Evolutionary conservation across 2,329 filamentous ascomycete genomes (phyloP).

Genomic region (Alternaria viburni): DNA sequence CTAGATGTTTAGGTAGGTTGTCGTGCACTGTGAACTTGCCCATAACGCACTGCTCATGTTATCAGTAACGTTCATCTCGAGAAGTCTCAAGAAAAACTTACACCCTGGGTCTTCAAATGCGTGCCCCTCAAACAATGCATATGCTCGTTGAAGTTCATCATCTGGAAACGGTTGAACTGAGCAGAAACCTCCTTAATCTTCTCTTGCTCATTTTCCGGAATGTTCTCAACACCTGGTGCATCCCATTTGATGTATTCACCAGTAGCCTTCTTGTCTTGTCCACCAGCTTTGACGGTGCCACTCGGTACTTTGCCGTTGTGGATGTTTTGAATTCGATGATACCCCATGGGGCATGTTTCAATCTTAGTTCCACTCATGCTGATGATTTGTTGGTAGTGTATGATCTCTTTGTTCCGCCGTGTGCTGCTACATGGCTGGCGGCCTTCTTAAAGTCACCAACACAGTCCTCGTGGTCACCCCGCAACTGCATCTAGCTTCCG

Average conservation of each 20-base stretch:
- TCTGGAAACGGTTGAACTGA: constrained; percentile 55
- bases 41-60: constrained; percentile 46
- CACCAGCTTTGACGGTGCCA: constrained; percentile 31
- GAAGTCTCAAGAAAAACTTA: constrained; percentile 20
- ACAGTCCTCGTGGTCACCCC: background rate
- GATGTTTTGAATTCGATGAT: constrained; percentile 36
- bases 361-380: constrained; percentile 21
- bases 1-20: constrained; percentile 53
- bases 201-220: constrained; percentile 50
- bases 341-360: constrained; percentile 26
- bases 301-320: constrained; percentile 34
- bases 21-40: constrained; percentile 53
- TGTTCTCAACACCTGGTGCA: constrained; percentile 49
- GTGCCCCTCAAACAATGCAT: constrained; percentile 47
- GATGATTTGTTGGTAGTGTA: background rate
- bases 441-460: background rate
- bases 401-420: background rate
- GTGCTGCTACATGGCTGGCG: background rate
- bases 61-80: background rate
- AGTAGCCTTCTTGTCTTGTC: constrained; percentile 31
- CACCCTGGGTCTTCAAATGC: constrained; percentile 56
- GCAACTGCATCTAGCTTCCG: constrained; percentile 11
- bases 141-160: constrained; percentile 52
- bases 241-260: constrained; percentile 53
- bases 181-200: constrained; percentile 55